A percentile compares a stretch with the other conserved stretches of the same genome.
Conservation (phyloP, 306 rosid species). For the Dryas alaskensis region DNA sequence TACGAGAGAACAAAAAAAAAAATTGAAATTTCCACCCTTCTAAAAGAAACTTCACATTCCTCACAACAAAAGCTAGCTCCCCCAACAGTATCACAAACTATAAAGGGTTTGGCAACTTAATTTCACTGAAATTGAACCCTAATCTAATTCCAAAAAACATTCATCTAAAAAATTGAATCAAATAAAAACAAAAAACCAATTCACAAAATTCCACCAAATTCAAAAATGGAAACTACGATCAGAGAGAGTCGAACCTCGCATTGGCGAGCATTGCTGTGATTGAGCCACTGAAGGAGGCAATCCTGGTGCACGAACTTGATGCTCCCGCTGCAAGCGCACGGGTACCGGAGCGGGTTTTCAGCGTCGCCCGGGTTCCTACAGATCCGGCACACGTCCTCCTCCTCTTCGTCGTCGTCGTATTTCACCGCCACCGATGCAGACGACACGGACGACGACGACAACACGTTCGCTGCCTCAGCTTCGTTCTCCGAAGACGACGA, state of each 20-base stretch:
- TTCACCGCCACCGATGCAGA: constrained; percentile 34
- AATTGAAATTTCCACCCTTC: neutral
- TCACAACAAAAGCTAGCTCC: too few species aligned
- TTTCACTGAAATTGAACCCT: too few species aligned
- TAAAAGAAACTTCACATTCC: too few species aligned
- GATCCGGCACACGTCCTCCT: constrained; percentile 96
- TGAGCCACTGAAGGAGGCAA: constrained; percentile 98
- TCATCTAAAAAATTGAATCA: too few species aligned
- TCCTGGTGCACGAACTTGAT: constrained; percentile 96
- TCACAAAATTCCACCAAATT: neutral
- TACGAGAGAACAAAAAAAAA: neutral
- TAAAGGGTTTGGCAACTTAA: too few species aligned
- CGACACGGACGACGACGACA: constrained; percentile 31
- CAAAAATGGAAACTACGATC: neutral
- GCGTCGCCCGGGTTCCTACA: constrained; percentile 92
- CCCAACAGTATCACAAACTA: too few species aligned
- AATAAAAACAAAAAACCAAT: too few species aligned
- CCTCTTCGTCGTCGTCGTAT: constrained; percentile 85
- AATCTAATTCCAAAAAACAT: too few species aligned
- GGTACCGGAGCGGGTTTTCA: constrained; percentile 88
- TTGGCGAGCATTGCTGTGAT: constrained; percentile 99
- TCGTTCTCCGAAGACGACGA: constrained; percentile 29
- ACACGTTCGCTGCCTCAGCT: constrained; percentile 32
- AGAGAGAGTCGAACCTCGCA: constrained; percentile 69
- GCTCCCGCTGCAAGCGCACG: constrained; percentile 99